Conservation (phyloP, 2,329 filamentous ascomycete genomes). For the Sporothrix brasiliensis region DNA sequence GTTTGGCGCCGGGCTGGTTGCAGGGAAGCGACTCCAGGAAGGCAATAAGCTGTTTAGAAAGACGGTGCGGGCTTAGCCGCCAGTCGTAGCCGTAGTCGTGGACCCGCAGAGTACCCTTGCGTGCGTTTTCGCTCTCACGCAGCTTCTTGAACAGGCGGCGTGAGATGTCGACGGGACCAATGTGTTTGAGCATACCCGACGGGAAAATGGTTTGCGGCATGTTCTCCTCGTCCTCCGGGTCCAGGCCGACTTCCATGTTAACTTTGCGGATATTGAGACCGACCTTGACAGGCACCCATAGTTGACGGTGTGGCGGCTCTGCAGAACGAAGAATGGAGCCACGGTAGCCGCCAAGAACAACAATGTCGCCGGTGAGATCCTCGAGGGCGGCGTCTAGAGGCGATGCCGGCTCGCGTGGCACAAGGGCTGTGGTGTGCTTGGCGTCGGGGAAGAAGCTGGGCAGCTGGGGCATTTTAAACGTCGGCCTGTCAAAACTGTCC, state of each 20-base stretch:
- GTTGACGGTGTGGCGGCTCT: slow-evolving; percentile 77
- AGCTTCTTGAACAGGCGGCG: slow-evolving; percentile 78
- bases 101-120: slow-evolving; percentile 70
- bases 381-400: slow-evolving; percentile 59
- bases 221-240: slow-evolving; percentile 77
- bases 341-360: slow-evolving; percentile 86
- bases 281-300: slow-evolving; percentile 94
- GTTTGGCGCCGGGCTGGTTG: slow-evolving; percentile 59
- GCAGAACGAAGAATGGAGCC: slow-evolving; percentile 87
- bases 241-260: slow-evolving; percentile 82
- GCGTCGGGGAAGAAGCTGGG: slow-evolving; percentile 46
- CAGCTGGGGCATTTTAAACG: slow-evolving; percentile 69
- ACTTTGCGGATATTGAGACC: slow-evolving; percentile 90
- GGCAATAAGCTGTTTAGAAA: slow-evolving; percentile 70
- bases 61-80: slow-evolving; percentile 78
- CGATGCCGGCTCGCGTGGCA: slow-evolving; percentile 25
- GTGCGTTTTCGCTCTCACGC: slow-evolving; percentile 71
- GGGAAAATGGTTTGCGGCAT: slow-evolving; percentile 84
- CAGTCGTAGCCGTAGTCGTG: slow-evolving; percentile 96
- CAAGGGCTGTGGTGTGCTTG: background rate
- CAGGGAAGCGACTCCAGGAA: slow-evolving; percentile 76
- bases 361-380: slow-evolving; percentile 77
- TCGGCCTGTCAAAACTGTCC: slow-evolving; percentile 80
- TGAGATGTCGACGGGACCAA: slow-evolving; percentile 89
- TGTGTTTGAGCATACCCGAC: slow-evolving; percentile 85